Evolutionary conservation across 768 basidiomycete genomes (phyloP), one percentile per base, ranked within the genome.

Genomic region (Lactifluus piperatus): DNA sequence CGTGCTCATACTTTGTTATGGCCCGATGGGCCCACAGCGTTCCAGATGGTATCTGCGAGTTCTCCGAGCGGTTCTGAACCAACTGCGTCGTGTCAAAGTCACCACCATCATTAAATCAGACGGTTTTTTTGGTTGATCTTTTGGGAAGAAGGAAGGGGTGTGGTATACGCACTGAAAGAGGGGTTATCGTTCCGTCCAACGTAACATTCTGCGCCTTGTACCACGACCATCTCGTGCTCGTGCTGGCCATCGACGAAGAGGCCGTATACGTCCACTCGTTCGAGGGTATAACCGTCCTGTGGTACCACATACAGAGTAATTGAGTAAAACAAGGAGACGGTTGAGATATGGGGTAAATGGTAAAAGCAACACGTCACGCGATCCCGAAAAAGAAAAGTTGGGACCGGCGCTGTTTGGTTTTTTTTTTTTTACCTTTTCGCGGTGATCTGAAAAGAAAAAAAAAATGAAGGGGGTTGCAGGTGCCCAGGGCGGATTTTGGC

Each of bases 221-320:
- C 76, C 9, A 86, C 71, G 0, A 86, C 72, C 0, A 86, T 74
- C n/a, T n/a, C 54, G 71, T 73, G n/a, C 63, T 88, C 84, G 3
- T 70, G 66, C 2, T 8, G 6, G 11, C 80, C 82, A 37, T 75
- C 75, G 22, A 78, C 75, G 32, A 85, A 68, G 32, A 85, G 68
- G 30, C 80, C 79, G 70, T 87, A 85, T 14, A 97, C 77, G 59
- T 93, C 82, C 11, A 94, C 68, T 0, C 76, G 79, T 64, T 94
- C 89, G 69, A 87, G 74, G 9, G 91, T 92, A 72, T 97, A 97
- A 22, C 94, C 94, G 66, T 94, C 92, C 89, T 94, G 67, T 37
- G 34, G 3, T 3, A 10, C 37, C 7, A 10, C 37, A n/a, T 18
- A 5, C 14, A 16, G 5, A 18, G 37, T 18, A 16, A 39, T 5